These are phyloP conservation scores for Amyloporia xantha DNA, from an alignment of 768 basidiomycete genomes.

Conservation along the genomic window DNA sequence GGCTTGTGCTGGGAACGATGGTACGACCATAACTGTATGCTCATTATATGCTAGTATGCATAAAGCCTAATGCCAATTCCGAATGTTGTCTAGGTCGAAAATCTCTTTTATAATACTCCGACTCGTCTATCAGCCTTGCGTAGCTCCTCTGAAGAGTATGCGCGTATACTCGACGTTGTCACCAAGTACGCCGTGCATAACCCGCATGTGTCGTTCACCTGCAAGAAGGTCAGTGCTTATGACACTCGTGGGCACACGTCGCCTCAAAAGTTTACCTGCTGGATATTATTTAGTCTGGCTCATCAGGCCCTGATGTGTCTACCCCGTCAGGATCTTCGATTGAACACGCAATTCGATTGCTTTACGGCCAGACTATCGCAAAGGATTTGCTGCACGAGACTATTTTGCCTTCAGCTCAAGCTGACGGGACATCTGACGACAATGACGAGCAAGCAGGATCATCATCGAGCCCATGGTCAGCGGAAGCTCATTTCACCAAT, in stretches of 20 bases:
- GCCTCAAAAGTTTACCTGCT: background rate
- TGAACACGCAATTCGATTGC: constrained; percentile 62
- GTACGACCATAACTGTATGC: constrained; percentile 79
- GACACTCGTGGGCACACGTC: background rate
- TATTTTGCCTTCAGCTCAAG: constrained; percentile 22
- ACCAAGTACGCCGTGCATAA: constrained; percentile 95
- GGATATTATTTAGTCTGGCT: constrained; percentile 49
- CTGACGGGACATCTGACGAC: constrained; percentile 27
- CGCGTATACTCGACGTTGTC: constrained; percentile 84
- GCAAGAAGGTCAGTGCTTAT: constrained; percentile 67
- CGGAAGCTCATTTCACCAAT: constrained; percentile 73
- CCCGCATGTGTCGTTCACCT: constrained; percentile 77
- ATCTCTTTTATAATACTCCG: constrained; percentile 91
- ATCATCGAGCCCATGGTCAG: constrained; percentile 48
- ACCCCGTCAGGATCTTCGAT: constrained; percentile 66
- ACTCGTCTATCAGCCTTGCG: constrained; percentile 81
- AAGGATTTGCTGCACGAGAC: constrained; percentile 57
- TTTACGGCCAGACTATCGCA: constrained; percentile 78
- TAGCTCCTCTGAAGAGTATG: constrained; percentile 85
- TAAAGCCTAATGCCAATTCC: background rate
- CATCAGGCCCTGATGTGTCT: constrained; percentile 70
- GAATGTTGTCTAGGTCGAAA: constrained; percentile 68
- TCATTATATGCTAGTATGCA: background rate
- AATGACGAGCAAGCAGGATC: constrained; percentile 26
- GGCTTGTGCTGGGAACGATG: constrained; percentile 91